Conservation (phyloP, 2,329 filamentous ascomycete species). For the Drechmeria coniospora region DNA sequence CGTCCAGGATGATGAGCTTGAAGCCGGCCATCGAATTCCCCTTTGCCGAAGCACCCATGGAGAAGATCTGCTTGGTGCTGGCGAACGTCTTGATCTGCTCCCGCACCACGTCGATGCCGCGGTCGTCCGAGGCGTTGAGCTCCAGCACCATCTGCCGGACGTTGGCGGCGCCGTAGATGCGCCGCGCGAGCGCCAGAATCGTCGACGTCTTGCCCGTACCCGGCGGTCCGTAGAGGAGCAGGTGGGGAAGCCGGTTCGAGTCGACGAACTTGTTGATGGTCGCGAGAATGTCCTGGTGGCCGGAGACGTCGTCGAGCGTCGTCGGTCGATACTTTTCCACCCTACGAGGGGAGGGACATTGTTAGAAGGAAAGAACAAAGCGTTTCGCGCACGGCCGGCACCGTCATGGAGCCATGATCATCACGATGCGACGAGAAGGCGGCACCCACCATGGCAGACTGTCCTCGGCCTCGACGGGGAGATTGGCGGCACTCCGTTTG, state of each 20-base stretch:
- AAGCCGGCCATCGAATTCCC: conserved; percentile 50
- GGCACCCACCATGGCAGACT: conserved; percentile 67
- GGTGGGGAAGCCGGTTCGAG: conserved; percentile 81
- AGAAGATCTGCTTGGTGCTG: conserved; percentile 94
- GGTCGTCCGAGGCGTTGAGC: conserved; percentile 91
- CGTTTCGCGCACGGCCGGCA: no score
- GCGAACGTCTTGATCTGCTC: conserved; percentile 99
- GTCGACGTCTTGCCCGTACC: conserved; percentile 97
- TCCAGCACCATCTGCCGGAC: conserved; percentile 98
- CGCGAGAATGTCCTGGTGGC: conserved; percentile 90
- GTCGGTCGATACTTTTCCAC: conserved; percentile 94
- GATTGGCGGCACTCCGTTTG: conserved; percentile 81
- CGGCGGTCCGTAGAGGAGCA: conserved; percentile 90
- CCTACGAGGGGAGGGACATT: conserved; percentile 29
- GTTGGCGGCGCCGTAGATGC: conserved; percentile 84
- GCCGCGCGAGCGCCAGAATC: conserved; percentile 77
- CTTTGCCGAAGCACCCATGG: conserved; percentile 34
- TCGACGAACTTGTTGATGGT: conserved; percentile 98
- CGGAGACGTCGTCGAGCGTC: conserved; percentile 81
- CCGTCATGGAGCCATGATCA: no score
- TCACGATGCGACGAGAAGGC: no score
- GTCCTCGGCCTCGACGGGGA: conserved; percentile 88
- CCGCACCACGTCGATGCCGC: conserved; percentile 92
- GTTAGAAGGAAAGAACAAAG: background rate
- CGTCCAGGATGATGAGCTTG: conserved; percentile 94